These are phyloP conservation scores for Aspergillus bertholletiae DNA, from an alignment of 495 filamentous ascomycete species.

Conservation along the genomic window DNA sequence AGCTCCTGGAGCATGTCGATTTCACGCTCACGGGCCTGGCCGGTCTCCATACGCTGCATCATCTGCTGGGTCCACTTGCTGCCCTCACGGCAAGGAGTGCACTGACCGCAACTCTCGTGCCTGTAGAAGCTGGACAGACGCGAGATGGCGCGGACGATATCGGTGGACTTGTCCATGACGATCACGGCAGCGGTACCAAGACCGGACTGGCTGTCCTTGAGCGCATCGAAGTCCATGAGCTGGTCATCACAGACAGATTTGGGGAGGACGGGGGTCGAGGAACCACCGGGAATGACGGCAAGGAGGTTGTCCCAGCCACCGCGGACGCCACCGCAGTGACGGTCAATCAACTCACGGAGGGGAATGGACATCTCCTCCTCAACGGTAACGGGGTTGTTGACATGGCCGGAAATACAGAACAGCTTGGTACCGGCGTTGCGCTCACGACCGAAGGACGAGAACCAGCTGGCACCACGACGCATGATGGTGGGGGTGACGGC, in stretches of 20 bases:
- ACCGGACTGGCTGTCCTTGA: conserved; percentile 96
- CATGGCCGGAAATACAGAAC: conserved; percentile 96
- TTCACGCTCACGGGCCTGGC: conserved; percentile 80
- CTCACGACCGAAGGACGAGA: conserved; percentile 87
- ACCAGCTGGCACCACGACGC: conserved; percentile 89
- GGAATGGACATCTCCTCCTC: conserved; percentile 99
- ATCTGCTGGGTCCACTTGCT: conserved; percentile 98
- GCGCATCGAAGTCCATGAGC: conserved; percentile 97
- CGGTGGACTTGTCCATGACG: conserved; percentile 97
- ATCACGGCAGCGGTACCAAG: conserved; percentile 98
- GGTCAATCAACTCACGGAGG: conserved; percentile 90
- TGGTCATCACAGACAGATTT: conserved; percentile 85
- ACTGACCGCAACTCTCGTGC: conserved; percentile 97
- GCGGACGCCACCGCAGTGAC: conserved; percentile 92
- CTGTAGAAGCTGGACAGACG: conserved; percentile 94
- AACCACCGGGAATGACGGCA: conserved; percentile 93
- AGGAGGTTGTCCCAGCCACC: conserved; percentile 98
- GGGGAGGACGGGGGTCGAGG: conserved; percentile 92
- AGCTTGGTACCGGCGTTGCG: conserved; percentile 96
- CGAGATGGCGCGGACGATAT: conserved; percentile 90
- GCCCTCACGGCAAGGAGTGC: conserved; percentile 96
- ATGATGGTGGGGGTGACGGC: conserved; percentile 95
- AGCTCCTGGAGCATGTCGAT: conserved; percentile 99
- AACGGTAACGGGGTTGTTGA: conserved; percentile 97
- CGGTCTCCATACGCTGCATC: conserved; percentile 92